These are phyloP conservation scores for Agaricus blazei DNA, from an alignment of 768 basidiomycete species.

Conservation along the genomic window DNA sequence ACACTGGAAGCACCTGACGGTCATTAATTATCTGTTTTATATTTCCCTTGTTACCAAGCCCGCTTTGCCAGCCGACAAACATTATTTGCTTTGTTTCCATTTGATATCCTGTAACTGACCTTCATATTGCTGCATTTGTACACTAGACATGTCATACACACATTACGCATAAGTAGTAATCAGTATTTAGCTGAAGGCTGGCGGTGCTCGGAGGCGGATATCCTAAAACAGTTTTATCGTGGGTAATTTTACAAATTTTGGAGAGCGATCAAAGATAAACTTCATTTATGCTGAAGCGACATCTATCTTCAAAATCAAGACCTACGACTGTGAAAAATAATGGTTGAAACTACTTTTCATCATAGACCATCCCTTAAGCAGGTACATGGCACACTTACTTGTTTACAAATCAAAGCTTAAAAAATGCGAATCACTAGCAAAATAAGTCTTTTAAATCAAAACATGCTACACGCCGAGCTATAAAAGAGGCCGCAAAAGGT, in stretches of 20 bases:
- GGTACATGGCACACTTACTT: slow-evolving; percentile 27
- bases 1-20: slow-evolving; percentile 8
- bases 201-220: background rate
- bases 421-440: slow-evolving; percentile 38
- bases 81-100: slow-evolving; percentile 8
- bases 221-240: background rate
- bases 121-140: slow-evolving; percentile 26
- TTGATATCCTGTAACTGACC: slow-evolving; percentile 23
- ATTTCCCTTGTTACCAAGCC: background rate
- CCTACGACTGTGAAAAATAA: slow-evolving; percentile 12
- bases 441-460: slow-evolving; percentile 94
- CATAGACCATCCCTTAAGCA: slow-evolving; percentile 88
- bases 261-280: slow-evolving; percentile 6
- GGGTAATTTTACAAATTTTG: slow-evolving; percentile 9
- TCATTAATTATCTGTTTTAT: slow-evolving; percentile 11
- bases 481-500: slow-evolving; percentile 88
- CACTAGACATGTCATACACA: slow-evolving; percentile 25
- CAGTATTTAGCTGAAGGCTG: background rate
- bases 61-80: background rate
- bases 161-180: slow-evolving; percentile 11
- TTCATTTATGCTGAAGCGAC: background rate
- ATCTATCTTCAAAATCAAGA: background rate
- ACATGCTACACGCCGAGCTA: slow-evolving; percentile 78
- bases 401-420: background rate
- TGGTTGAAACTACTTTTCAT: slow-evolving; percentile 46